Conservation (phyloP, 495 filamentous ascomycete genomes). For the Saxophila tyrrhenica region DNA sequence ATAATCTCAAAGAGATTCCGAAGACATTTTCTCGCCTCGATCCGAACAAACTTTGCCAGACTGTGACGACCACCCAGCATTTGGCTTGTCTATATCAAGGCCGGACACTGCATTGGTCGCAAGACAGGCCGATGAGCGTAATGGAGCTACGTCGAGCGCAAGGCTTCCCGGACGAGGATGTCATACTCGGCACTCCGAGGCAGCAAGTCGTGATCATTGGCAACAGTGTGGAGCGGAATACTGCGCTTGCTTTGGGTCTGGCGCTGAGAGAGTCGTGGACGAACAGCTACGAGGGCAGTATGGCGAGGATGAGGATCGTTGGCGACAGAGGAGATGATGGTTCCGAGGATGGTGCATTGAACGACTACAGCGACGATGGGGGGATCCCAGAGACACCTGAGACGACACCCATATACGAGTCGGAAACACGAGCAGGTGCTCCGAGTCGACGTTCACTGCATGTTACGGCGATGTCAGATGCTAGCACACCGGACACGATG, state of each 20-base stretch:
- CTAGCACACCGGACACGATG: no score
- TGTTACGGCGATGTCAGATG: no score
- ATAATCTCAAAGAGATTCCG: no score
- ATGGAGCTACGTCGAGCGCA: conserved; percentile 56
- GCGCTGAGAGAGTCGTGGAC: conserved; percentile 48
- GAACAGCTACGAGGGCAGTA: conserved; percentile 1
- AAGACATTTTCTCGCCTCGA: conserved; percentile 42
- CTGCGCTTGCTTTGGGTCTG: conserved; percentile 51
- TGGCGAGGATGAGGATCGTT: not conserved
- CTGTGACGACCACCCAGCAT: conserved; percentile 39
- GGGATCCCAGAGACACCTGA: no score
- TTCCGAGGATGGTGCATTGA: not conserved
- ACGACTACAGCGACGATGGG: no score
- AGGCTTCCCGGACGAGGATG: conserved; percentile 54
- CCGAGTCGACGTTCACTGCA: no score
- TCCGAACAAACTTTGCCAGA: conserved; percentile 41
- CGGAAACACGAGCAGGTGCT: no score
- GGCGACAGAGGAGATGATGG: not conserved
- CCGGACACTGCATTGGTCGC: conserved; percentile 45
- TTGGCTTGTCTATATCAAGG: conserved; percentile 41
- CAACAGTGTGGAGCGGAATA: conserved; percentile 57
- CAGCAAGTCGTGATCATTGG: conserved; percentile 54
- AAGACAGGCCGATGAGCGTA: conserved; percentile 45
- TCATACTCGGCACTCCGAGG: conserved; percentile 43
- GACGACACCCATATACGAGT: no score